Percentiles rank a stretch among this genome's conserved stretches.
Conservation (phyloP, 2,329 filamentous ascomycete species). For the Talaromyces islandicus region DNA sequence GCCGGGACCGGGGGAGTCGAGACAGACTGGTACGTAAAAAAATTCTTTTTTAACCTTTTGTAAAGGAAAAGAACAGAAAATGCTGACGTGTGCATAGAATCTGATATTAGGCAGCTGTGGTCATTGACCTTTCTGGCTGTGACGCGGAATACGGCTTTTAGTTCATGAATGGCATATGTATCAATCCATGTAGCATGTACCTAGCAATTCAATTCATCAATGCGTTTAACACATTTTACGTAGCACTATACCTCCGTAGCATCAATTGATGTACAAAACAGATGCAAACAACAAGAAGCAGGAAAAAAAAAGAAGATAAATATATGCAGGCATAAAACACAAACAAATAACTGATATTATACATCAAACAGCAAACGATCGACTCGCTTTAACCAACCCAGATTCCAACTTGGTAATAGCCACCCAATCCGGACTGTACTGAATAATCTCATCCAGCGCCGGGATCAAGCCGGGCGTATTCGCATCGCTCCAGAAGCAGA, state of each 20-base stretch:
- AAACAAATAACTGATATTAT: not conserved
- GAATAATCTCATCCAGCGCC: slow-evolving; percentile 71
- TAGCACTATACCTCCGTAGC: not conserved
- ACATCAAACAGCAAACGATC: slow-evolving; percentile 55
- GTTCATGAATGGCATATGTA: not conserved
- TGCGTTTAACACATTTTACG: not conserved
- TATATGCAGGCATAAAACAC: not conserved
- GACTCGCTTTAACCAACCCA: slow-evolving; percentile 76
- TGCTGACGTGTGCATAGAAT: slow-evolving; percentile 30
- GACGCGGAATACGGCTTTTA: slow-evolving; percentile 30
- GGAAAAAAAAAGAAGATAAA: too few relatives aligned
- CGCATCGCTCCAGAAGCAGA: slow-evolving; percentile 83
- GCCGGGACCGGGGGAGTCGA: slow-evolving; percentile 38
- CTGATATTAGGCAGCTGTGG: slow-evolving; percentile 53
- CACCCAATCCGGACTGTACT: slow-evolving; percentile 75
- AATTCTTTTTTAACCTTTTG: not conserved
- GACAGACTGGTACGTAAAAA: slow-evolving; percentile 29
- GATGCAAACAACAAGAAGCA: not conserved
- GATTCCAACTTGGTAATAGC: slow-evolving; percentile 68
- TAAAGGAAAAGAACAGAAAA: not conserved
- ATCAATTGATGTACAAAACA: not conserved
- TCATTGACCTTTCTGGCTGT: slow-evolving; percentile 55
- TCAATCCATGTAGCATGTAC: not conserved
- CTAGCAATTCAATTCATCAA: not conserved
- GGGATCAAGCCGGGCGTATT: slow-evolving; percentile 69